Conservation (phyloP, 495 filamentous ascomycete species). For the Trichoderma virens region DNA sequence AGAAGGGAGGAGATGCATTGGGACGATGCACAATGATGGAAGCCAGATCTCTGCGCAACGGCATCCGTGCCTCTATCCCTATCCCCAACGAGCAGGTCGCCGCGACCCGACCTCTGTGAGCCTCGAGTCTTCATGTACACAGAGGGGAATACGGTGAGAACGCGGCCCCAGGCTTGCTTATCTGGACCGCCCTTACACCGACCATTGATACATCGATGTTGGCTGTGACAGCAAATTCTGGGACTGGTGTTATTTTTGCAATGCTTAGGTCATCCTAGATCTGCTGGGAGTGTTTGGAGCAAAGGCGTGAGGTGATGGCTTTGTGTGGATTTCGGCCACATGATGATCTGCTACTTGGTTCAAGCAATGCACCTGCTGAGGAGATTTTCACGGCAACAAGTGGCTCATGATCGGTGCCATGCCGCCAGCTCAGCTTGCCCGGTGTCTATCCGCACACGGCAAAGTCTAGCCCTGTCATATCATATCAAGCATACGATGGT, state of each 20-base stretch:
- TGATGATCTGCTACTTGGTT: background rate
- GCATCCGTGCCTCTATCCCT: background rate
- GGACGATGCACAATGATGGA: constrained; percentile 3
- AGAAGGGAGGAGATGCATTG: background rate
- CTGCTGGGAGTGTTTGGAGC: background rate
- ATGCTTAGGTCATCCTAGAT: background rate
- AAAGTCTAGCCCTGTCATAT: background rate
- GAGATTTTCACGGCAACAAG: background rate
- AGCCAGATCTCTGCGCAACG: background rate
- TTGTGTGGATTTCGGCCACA: background rate
- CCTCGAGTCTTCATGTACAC: background rate
- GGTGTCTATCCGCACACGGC: background rate
- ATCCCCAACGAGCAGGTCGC: too few species aligned
- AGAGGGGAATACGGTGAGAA: background rate
- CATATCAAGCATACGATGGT: background rate
- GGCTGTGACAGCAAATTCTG: too few species aligned
- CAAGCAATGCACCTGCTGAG: background rate
- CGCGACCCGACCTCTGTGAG: background rate
- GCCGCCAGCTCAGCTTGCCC: background rate
- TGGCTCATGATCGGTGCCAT: background rate
- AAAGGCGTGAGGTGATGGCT: background rate
- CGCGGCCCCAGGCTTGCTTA: background rate
- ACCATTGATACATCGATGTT: too few species aligned
- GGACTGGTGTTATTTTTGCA: background rate
- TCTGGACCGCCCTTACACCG: background rate